phyloP scores from a whole-genome alignment of 1,284 basidiomycete species.

The Cryptococcus sp. region DNA sequence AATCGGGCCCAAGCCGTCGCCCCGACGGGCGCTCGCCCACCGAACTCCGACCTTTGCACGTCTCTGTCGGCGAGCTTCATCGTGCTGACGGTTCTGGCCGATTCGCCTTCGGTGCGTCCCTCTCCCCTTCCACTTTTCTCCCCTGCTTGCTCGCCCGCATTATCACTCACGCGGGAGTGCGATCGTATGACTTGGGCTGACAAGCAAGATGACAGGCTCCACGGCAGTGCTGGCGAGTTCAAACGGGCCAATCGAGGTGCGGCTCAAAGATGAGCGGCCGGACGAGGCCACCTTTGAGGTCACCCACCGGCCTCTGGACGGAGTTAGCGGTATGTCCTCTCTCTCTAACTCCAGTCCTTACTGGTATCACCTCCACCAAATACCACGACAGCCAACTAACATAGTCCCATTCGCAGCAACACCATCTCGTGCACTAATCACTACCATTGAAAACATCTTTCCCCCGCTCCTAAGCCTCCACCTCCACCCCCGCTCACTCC shows the following conservation, averaged over 20 bases:
- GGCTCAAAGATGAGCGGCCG: slow-evolving; percentile 55
- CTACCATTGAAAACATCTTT: slow-evolving; percentile 41
- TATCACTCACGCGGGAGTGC: neutral
- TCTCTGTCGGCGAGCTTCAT: slow-evolving; percentile 33
- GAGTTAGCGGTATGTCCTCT: slow-evolving; percentile 46
- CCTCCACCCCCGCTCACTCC: slow-evolving; percentile 55
- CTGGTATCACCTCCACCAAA: no score
- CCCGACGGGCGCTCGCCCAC: slow-evolving; percentile 25
- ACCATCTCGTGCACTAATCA: slow-evolving; percentile 44
- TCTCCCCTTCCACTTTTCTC: no score
- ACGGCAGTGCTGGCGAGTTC: slow-evolving; percentile 50
- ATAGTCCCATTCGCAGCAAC: slow-evolving; percentile 36
- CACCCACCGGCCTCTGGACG: slow-evolving; percentile 53
- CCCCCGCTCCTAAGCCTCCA: slow-evolving; percentile 51
- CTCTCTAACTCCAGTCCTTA: no score
- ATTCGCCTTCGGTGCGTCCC: slow-evolving; percentile 45
- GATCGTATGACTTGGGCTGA: neutral
- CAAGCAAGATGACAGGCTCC: slow-evolving; percentile 38
- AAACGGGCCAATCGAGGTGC: slow-evolving; percentile 55
- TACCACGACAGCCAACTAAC: no score
- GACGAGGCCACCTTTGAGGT: slow-evolving; percentile 55
- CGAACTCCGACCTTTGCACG: slow-evolving; percentile 26
- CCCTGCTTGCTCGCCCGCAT: neutral
- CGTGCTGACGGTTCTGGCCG: slow-evolving; percentile 48
- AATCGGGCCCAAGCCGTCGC: slow-evolving; percentile 14